Base-by-base conservation (phyloP, 192 early-diverging fungal genomes). In the Linnemannia zychae region DNA sequence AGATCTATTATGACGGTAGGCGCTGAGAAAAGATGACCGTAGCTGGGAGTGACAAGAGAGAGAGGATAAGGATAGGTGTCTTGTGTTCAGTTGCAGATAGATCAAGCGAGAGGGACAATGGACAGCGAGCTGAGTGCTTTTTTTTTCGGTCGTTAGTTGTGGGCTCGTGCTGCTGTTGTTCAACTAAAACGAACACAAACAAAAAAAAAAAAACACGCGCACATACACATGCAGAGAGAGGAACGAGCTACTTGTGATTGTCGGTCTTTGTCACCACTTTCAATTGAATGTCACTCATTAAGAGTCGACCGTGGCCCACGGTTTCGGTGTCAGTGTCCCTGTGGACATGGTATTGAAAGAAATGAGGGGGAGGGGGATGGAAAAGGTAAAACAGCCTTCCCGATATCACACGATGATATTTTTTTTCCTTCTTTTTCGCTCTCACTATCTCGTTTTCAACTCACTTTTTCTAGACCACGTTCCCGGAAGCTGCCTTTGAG, bases 91-190 rank as follows among this genome's bases (percentile, higher is more conserved):
- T 9, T 44, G 40, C 40, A 9, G 40, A 44, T 44, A 44, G 40
- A 44, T 67, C 65, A 44, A 9, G 3, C 9, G 40, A 44, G 40
- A 44, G 40, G 40, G 3, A 44, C n/a, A 44, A 44, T 3, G 40
- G 4, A 44, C 4, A 9, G 40, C 40, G 9, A 44, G 9, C 40
- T 44, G 40, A 44, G 40, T 44, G 40, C 40, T 6, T 44, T 44
- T 44, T 44, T 44, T 44, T 44, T n/a, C n/a, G n/a, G 40, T 44
- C 40, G 4, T 44, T 44, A 12, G 53, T 60, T 22, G 11, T 60
- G 53, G 53, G 57, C 57, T 63, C 57, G 57, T 63, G 57, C 57
- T 63, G 40, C 57, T 33, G n/a, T 63, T 31, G 15, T 63, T 31
- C 28, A 63, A 63, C 28, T 63, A 31, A 63, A 11, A n/a, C 24